Evolutionary conservation across 2,329 filamentous ascomycete genomes (phyloP), one percentile per base, ranked within the genome.

Genomic region (Phialophora verrucosa): DNA sequence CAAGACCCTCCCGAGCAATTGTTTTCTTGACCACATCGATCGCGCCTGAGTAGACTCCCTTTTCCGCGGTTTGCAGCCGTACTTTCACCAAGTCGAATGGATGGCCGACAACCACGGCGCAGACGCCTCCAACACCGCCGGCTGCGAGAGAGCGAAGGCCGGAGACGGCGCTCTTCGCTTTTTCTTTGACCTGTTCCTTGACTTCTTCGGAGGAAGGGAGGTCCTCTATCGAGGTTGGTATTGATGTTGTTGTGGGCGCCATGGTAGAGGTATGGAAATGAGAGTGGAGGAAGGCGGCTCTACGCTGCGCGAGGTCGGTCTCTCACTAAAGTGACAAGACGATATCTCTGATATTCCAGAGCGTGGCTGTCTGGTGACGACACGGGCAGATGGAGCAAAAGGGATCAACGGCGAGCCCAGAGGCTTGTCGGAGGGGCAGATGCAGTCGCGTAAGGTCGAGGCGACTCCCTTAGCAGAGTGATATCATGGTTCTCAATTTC

Each of bases 11-110:
- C 68, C 91, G 87, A 31, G 93, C 93, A 67, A 99, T 81, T 42
- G 92, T 94, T 83, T 91, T 96, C 78, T 86, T 85, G 70, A 98
- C 93, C 1, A 97, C 94, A 80, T 99, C 95, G 74, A 98, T 84
- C 14, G 95, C 95, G 54, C 91, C 90, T 42, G 84, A 90, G 81
- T 99, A 99, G 42, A 97, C 91, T 57, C 95, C 95, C 79, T 89
- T 90, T 81, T 98, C 93, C 42, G 95, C 93, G 1, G 95, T 99
- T 83, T 99, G 95, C 78, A 99, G 83, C 66, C 95, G 91, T 71
- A 99, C 95, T 83, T 99, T 99, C 78, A 98, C 94, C 73, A 99
- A 85, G 78, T 99, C 95, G 77, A 99, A 99, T 10, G 95, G 95
- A 79, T 99, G 95, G 64, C 95, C 91, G 66, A 98, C 93, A 50